Evolutionary conservation across 441 rosid genomes (phyloP).

Genomic region (Pelargonium exstipulatum): DNA sequence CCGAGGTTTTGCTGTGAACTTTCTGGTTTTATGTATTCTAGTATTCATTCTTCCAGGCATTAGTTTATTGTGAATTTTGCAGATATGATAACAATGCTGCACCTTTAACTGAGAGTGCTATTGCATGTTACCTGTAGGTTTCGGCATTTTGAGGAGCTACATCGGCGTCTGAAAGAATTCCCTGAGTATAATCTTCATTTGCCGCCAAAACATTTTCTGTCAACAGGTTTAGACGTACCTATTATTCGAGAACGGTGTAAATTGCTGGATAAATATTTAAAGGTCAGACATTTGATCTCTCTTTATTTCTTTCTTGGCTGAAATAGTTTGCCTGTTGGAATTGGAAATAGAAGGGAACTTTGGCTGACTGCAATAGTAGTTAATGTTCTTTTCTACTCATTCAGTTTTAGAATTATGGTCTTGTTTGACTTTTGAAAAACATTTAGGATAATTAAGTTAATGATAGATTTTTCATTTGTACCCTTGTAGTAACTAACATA

Average conservation of each 20-base stretch:
- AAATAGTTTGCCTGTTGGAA: not conserved
- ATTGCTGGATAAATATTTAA: conserved; percentile 78
- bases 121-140: conserved; percentile 44
- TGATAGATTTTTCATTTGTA: not conserved
- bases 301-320: conserved; percentile 12
- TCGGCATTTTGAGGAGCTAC: conserved; percentile 99
- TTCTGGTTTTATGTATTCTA: conserved; percentile 21
- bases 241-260: conserved; percentile 88
- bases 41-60: conserved; percentile 9
- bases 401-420: not conserved
- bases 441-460: not conserved
- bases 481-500: not conserved
- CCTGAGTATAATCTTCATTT: conserved; percentile 86
- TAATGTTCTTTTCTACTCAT: not conserved
- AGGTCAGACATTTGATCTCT: conserved; percentile 47
- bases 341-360: conserved; percentile 6
- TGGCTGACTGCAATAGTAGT: conserved; percentile 1
- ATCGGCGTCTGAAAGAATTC: conserved; percentile 87
- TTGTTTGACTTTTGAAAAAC: too few relatives aligned
- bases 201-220: conserved; percentile 97
- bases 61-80: conserved; percentile 13
- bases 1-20: conserved; percentile 21
- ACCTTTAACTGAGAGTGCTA: conserved; percentile 7
- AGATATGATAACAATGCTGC: not conserved
- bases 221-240: conserved; percentile 77